Base-by-base conservation (phyloP, 441 rosid genomes). In the Mallotus japonicus region DNA sequence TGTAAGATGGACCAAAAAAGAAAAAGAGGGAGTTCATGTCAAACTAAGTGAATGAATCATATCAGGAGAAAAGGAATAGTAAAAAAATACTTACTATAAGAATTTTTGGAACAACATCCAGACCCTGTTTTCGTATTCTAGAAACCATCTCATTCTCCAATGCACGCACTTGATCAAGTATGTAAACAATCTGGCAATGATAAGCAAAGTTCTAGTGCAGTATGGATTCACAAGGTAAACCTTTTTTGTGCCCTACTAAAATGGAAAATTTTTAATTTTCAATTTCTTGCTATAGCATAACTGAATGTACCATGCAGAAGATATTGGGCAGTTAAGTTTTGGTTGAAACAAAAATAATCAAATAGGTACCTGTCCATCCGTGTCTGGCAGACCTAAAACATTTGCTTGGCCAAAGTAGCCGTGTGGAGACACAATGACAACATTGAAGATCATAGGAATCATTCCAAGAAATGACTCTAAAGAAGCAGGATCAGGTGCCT, bases 321-420 rank as follows among this genome's bases (percentile, higher is more conserved):
- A 61, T 13, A 8, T 61, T 61, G 14, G 42, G 46, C 32, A 42
- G 40, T 67, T 6, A 16, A 50, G 40, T 49, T 24, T 65, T 65
- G 69, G 56, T n/a, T 28, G 12, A n/a, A 22, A 5, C 3, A 44
- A 16, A 44, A 65, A 44, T 44, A 17, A 63, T 42, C 34, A n/a
- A 42, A 56, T 55, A 0, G 15, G 37, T 69, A 89, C 97, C 89
- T 91, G 93, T 64, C 95, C 97, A 69, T 95, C 97, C 19, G 97
- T 91, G 83, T 91, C 97, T 13, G 97, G 97, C 81, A 91, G 84
- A 62, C 97, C 97, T 82, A 89, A 77, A 74, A 91, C 97, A 84
- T 91, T 91, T 8, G 97, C 97, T 84, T 92, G 97, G 37, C 93
- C 95, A 46, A 90, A 92, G 78, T 85, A 90, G 65, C 95, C 93